These are phyloP conservation scores for Saccharomycopsis selenospora DNA, from an alignment of 805 yeast genomes.

Conservation along the genomic window DNA sequence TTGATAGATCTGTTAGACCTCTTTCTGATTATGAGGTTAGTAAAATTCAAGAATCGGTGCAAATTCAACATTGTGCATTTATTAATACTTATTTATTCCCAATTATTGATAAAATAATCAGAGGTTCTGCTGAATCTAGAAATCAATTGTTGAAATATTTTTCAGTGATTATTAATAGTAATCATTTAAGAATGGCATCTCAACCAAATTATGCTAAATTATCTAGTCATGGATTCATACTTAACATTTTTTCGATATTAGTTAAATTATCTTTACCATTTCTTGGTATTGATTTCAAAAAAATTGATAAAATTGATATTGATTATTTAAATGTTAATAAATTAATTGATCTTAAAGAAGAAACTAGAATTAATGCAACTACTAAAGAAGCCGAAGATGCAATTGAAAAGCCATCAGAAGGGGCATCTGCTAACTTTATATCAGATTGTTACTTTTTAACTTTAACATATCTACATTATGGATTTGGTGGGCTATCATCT, in stretches of 20 bases:
- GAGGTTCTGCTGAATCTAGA: conserved; percentile 66
- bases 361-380: conserved; percentile 77
- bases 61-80: conserved; percentile 53
- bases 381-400: conserved; percentile 58
- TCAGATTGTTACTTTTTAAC: conserved; percentile 82
- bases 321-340: conserved; percentile 53
- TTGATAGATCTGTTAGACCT: conserved; percentile 25
- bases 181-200: conserved; percentile 82
- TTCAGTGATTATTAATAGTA: conserved; percentile 65
- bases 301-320: conserved; percentile 70
- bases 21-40: conserved; percentile 38
- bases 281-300: conserved; percentile 54
- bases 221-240: conserved; percentile 76
- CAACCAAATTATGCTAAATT: conserved; percentile 63
- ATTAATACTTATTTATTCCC: conserved; percentile 53
- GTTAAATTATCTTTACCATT: conserved; percentile 79
- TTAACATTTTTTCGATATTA: conserved; percentile 62
- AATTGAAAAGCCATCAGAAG: conserved; percentile 35
- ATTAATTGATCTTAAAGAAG: conserved; percentile 60
- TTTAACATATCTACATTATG: conserved; percentile 76
- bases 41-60: conserved; percentile 50
- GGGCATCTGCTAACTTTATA: conserved; percentile 65
- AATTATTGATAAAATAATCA: conserved; percentile 63
- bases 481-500: conserved; percentile 71
- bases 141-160: conserved; percentile 58